Percentiles rank a stretch among this genome's conserved stretches.
Evolutionary conservation across 129 eudicot species (phyloP).

Genomic region (Lactuca saligna): DNA sequence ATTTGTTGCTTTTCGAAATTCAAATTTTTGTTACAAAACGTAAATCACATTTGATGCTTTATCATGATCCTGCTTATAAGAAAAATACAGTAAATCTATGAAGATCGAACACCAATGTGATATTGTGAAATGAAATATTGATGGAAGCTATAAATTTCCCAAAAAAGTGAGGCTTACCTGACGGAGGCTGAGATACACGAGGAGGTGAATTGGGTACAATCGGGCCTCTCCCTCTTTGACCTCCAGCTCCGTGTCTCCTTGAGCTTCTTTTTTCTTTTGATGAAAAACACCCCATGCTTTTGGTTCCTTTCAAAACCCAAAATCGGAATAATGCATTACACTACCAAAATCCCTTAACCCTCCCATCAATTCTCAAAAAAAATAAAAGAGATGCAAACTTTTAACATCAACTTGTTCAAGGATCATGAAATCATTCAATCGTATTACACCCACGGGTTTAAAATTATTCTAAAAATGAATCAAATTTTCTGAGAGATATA

Average conservation of each 20-base stretch:
- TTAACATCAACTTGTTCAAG: conserved; percentile 1
- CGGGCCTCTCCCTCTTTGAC: conserved; percentile 29
- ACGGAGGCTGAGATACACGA: background rate
- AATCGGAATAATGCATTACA: conserved; percentile 5
- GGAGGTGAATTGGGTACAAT: conserved; percentile 2
- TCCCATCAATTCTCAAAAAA: conserved; percentile 14
- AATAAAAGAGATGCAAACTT: background rate
- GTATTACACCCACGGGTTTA: background rate
- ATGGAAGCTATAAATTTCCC: background rate
- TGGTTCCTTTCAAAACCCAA: conserved; percentile 18
- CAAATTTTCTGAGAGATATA: background rate
- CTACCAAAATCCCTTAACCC: conserved; percentile 1
- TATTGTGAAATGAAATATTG: background rate
- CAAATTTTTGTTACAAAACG: too few species aligned
- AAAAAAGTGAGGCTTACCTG: background rate
- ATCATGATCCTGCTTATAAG: too few species aligned
- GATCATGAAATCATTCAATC: conserved; percentile 2
- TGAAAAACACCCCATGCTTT: conserved; percentile 70
- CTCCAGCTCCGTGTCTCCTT: conserved; percentile 24
- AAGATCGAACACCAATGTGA: background rate
- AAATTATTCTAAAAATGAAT: background rate
- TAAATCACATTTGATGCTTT: too few species aligned
- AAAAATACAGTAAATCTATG: too few species aligned
- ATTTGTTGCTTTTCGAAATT: too few species aligned
- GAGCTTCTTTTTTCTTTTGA: conserved; percentile 52